phyloP scores from a whole-genome alignment of 2,329 filamentous ascomycete species.

The Pseudogymnoascus sp. region DNA sequence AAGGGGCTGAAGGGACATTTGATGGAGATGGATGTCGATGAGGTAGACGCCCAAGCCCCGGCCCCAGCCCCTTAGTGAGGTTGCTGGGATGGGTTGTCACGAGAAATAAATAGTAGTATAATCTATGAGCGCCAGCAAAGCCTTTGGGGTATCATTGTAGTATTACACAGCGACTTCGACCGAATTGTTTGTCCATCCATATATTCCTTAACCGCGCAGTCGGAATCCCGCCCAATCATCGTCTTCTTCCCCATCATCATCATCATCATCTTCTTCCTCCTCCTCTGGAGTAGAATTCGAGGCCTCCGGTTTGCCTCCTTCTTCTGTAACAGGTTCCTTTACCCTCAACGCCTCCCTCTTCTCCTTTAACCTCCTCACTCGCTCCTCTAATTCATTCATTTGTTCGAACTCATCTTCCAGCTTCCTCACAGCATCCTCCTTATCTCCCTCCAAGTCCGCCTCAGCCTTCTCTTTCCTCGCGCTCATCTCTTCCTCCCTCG shows the following conservation, averaged over 20 bases:
- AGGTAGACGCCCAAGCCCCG: constrained; percentile 3
- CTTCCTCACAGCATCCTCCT: constrained; percentile 65
- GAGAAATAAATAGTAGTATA: not conserved
- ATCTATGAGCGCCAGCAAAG: not conserved
- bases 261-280: constrained; percentile 37
- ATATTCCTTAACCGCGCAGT: constrained; percentile 10
- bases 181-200: not conserved
- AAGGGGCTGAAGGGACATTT: constrained; percentile 57
- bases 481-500: constrained; percentile 40
- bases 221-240: constrained; percentile 53
- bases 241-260: constrained; percentile 36
- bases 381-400: constrained; percentile 70
- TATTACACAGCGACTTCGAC: not conserved
- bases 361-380: constrained; percentile 60
- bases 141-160: constrained; percentile 5
- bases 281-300: constrained; percentile 27
- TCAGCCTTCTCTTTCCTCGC: constrained; percentile 42
- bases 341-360: constrained; percentile 57
- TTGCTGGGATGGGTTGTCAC: not conserved
- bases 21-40: constrained; percentile 17
- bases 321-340: constrained; percentile 28
- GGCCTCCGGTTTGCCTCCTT: constrained; percentile 20
- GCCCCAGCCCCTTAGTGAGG: not conserved
- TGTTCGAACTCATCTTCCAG: constrained; percentile 73
- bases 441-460: constrained; percentile 54